Evolutionary conservation across 305 asterid genomes (phyloP), one percentile per base, ranked within the genome.

Genomic region (Monarda citriodora): DNA sequence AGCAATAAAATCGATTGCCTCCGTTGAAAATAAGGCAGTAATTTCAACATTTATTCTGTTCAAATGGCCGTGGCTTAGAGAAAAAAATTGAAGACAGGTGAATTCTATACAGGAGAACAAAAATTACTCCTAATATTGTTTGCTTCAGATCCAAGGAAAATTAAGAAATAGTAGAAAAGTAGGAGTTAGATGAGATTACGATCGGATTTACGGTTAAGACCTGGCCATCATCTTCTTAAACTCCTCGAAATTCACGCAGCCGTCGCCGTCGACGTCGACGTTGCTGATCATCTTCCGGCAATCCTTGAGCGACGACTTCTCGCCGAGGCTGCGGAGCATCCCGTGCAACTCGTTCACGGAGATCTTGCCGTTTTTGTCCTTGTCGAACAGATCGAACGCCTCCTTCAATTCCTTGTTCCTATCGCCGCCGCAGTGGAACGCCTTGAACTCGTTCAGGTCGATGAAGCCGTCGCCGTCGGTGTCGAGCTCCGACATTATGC

Each of bases 391-490:
- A 57, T 72, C 82, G n/a, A 88, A 88, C 59, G 95, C 96, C 74
- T 85, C 89, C 66, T 71, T 79, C 72, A 88, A 48, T 64, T 85
- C 91, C 78, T 77, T 79, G 67, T 67, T 69, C 52, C 14, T 41
- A 58, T 65, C 63, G 60, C 17, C 71, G 65, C 82, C 79, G 67
- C 75, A 71, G 68, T 87, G 78, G 68, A 86, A 85, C 31, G 85
- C 83, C 75, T 79, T 80, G 72, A 90, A 94, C 77, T 94, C 99
- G 56, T 82, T 69, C 69, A 84, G 31, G 21, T 90, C 97, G 71
- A 94, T 88, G 72, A 77, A 83, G 3, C 97, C 96, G 77, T 94
- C 95, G 53, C 97, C 97, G 81, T 94, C 88, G 18, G 70, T 59
- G 70, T 94, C 97, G 7, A 94, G 61, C 69, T 87, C 96, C 63